Conservation (phyloP, 768 basidiomycete species). For the Lactarius hengduanensis region DNA sequence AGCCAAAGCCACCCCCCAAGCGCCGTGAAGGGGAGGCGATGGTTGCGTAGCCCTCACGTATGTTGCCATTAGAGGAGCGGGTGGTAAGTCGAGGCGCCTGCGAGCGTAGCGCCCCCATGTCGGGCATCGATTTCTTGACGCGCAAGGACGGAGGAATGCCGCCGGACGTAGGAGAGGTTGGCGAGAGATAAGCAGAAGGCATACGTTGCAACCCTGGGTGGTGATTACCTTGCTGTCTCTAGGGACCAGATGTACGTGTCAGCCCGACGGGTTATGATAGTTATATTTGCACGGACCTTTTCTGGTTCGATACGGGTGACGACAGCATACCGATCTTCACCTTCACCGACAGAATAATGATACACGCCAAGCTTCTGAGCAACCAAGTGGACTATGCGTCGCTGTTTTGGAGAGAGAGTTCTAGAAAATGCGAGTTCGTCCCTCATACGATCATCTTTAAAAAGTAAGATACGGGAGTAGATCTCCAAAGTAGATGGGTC, state of each 20-base stretch:
- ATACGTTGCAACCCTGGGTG: conserved; percentile 68
- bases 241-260: background rate
- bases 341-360: conserved; percentile 91
- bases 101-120: conserved; percentile 84
- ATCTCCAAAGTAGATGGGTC: conserved; percentile 96
- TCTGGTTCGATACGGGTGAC: conserved; percentile 89
- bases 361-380: conserved; percentile 96
- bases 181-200: conserved; percentile 75
- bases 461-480: conserved; percentile 92
- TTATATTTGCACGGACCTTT: conserved; percentile 50
- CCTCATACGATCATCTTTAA: conserved; percentile 97
- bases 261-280: background rate
- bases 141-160: conserved; percentile 56
- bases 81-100: conserved; percentile 76
- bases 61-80: conserved; percentile 85
- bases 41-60: conserved; percentile 82
- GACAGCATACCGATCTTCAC: conserved; percentile 90
- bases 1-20: conserved; percentile 64
- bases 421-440: conserved; percentile 98
- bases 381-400: conserved; percentile 91
- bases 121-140: conserved; percentile 98
- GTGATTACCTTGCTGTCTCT: conserved; percentile 44
- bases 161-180: conserved; percentile 45
- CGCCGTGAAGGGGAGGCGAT: conserved; percentile 82
- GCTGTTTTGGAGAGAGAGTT: conserved; percentile 77